Conservation (phyloP, 352 stramenopile genomes). For the Albugo candida region DNA sequence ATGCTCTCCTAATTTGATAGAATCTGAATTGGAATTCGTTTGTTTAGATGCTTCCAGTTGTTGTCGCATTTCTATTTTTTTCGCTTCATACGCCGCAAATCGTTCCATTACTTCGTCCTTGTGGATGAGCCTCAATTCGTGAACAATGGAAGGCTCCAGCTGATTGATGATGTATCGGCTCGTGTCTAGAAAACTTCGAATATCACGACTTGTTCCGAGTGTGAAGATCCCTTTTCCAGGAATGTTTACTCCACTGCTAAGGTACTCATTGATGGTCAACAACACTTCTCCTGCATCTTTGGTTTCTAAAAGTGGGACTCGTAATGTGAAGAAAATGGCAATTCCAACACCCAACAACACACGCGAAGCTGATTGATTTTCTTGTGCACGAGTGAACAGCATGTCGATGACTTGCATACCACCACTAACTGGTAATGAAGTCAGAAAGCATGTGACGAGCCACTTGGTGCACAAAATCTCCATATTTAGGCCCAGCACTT, state of each 20-base stretch:
- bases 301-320: constrained; percentile 28
- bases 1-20: neutral
- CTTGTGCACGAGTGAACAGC: constrained; percentile 32
- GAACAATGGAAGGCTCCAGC: constrained; percentile 44
- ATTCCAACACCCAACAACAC: constrained; percentile 56
- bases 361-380: constrained; percentile 43
- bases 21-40: neutral
- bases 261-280: constrained; percentile 61
- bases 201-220: neutral
- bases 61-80: constrained; percentile 72
- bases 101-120: constrained; percentile 68
- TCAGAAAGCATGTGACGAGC: constrained; percentile 76
- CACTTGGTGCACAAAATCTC: constrained; percentile 77
- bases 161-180: constrained; percentile 58
- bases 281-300: constrained; percentile 66
- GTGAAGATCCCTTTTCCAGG: neutral
- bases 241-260: constrained; percentile 3
- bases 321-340: constrained; percentile 56
- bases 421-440: constrained; percentile 40
- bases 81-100: constrained; percentile 56
- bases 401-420: constrained; percentile 67
- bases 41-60: constrained; percentile 51
- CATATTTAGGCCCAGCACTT: constrained; percentile 66
- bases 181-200: constrained; percentile 18
- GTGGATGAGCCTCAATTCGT: constrained; percentile 50